Percentiles rank a stretch among this genome's conserved stretches.
Evolutionary conservation across 2,329 filamentous ascomycete species (phyloP).

Genomic region (Macroventuria anomochaeta): DNA sequence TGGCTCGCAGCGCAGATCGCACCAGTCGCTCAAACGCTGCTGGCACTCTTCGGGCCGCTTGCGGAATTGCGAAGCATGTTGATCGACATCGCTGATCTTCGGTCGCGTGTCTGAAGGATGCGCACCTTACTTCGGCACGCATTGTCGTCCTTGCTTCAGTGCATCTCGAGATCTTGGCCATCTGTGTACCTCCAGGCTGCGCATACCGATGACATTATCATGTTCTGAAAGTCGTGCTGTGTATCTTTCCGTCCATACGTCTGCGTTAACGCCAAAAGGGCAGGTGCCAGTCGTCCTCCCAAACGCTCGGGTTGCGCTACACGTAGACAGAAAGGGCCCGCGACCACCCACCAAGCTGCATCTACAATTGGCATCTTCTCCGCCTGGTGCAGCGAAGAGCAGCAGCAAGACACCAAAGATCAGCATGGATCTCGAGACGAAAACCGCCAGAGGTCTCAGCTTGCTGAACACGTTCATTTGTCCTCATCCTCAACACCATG

Average conservation of each 20-base stretch:
- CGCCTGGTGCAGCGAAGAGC: constrained; percentile 2
- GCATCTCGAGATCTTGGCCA: not conserved
- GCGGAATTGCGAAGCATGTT: constrained; percentile 13
- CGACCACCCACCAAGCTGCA: constrained; percentile 15
- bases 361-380: not conserved
- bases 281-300: constrained; percentile 22
- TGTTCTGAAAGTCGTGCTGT: constrained; percentile 1
- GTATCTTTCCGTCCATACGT: constrained; percentile 4
- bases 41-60: constrained; percentile 13
- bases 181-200: not conserved
- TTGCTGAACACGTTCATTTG: constrained; percentile 10
- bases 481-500: constrained; percentile 3
- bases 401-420: not conserved
- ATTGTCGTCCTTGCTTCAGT: constrained; percentile 5
- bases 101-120: constrained; percentile 6
- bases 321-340: constrained; percentile 23
- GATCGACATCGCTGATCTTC: constrained; percentile 12
- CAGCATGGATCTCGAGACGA: constrained; percentile 3
- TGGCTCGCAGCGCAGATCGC: constrained; percentile 13
- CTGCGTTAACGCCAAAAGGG: constrained; percentile 19
- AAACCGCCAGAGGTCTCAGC: not conserved
- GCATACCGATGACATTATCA: constrained; percentile 1
- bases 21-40: not conserved
- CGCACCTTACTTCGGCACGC: constrained; percentile 7
- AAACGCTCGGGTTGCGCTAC: constrained; percentile 19